These are phyloP conservation scores for Clavariopsis aquatica DNA, from an alignment of 495 filamentous ascomycete species.

Conservation along the genomic window DNA sequence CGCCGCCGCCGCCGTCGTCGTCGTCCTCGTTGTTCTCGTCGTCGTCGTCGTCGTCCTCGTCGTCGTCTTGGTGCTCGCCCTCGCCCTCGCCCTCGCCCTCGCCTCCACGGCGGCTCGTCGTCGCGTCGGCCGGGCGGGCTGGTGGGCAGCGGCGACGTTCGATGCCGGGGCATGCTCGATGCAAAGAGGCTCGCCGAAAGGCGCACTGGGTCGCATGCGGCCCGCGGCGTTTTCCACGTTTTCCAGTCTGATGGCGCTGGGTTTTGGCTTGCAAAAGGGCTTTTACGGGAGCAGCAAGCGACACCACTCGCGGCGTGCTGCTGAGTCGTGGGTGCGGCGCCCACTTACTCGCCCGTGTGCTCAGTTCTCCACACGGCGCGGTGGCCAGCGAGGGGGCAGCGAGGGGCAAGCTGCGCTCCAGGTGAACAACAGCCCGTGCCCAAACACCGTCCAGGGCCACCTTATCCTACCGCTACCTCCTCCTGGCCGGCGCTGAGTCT, in stretches of 20 bases:
- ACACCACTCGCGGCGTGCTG: background rate
- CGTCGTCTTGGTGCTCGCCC: too few relatives aligned
- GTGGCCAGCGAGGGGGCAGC: background rate
- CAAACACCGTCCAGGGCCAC: background rate
- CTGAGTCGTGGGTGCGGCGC: constrained; percentile 5
- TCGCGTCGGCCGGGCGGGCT: too few relatives aligned
- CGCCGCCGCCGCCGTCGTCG: too few relatives aligned
- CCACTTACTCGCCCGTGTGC: constrained; percentile 12
- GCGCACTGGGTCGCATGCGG: background rate
- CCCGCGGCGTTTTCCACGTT: constrained; percentile 21
- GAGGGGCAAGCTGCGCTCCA: too few relatives aligned
- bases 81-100: background rate
- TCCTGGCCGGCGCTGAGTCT: background rate
- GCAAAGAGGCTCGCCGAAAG: background rate
- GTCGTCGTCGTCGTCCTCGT: too few relatives aligned
- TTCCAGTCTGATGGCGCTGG: constrained; percentile 25
- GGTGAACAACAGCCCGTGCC: background rate
- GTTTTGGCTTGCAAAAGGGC: constrained; percentile 25
- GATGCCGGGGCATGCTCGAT: background rate
- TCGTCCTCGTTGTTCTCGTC: too few relatives aligned
- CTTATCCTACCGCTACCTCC: background rate
- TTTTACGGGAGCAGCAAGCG: constrained; percentile 3
- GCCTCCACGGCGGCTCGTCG: background rate
- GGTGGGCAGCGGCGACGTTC: too few relatives aligned
- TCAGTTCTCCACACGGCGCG: background rate